Evolutionary conservation across 1,139 yeast genomes (phyloP).

Genomic region (Yamadazyma friedrichii): DNA sequence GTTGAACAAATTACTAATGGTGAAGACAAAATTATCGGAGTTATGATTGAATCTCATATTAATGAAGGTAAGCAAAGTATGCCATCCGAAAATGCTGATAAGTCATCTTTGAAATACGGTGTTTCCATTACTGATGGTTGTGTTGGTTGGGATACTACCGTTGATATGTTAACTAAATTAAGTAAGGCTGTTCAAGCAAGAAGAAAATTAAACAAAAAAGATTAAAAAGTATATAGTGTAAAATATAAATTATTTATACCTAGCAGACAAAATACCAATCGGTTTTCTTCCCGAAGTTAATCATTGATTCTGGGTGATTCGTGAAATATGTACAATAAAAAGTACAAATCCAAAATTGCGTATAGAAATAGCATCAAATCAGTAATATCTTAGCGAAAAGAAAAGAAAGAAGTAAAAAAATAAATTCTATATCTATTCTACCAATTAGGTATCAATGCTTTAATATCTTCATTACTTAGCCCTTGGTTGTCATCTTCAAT

Average conservation of each 20-base stretch:
- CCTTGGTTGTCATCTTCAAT: slow-evolving; percentile 12
- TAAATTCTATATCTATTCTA: neutral
- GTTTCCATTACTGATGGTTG: slow-evolving; percentile 97
- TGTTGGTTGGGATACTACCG: slow-evolving; percentile 91
- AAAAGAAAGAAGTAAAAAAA: no score
- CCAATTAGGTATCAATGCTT: slow-evolving; percentile 8
- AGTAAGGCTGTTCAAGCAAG: slow-evolving; percentile 81
- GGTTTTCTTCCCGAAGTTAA: no score
- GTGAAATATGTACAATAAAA: no score
- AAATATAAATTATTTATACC: slow-evolving; percentile 1
- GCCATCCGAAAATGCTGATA: slow-evolving; percentile 59
- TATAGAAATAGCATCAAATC: no score
- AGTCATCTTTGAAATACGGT: slow-evolving; percentile 81
- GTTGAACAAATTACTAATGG: slow-evolving; percentile 82
- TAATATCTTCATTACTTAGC: slow-evolving; percentile 14
- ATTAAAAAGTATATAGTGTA: slow-evolving; percentile 4
- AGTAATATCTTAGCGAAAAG: no score
- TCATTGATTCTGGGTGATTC: neutral
- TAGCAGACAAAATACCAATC: neutral
- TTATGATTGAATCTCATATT: slow-evolving; percentile 94
- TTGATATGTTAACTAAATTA: slow-evolving; percentile 69
- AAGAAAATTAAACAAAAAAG: slow-evolving; percentile 40
- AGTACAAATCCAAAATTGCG: no score
- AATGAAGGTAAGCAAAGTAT: slow-evolving; percentile 90
- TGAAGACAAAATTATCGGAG: slow-evolving; percentile 78